Evolutionary conservation across 1,284 basidiomycete species (phyloP), one percentile per base, ranked within the genome.

Genomic region (Tylopilus orsonianus): DNA sequence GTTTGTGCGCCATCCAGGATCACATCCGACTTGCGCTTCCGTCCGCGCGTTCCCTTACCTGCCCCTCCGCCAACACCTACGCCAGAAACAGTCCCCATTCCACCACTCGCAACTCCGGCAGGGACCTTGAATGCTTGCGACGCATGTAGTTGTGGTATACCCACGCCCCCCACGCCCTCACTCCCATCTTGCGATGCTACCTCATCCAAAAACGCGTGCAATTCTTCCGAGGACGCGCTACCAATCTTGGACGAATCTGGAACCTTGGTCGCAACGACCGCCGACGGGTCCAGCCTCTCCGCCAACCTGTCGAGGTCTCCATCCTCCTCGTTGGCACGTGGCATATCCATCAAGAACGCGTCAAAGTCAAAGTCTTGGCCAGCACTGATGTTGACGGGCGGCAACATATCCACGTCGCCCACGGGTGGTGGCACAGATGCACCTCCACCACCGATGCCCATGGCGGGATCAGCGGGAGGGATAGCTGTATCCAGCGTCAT

Each of bases 11-110:
- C 53, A 23, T 72, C 69, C 32, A 54, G 52, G 12, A 57, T 48
- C 44, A 64, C 64, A 18, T 79, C 75, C 32, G 74, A 78, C 61
- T 79, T 78, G 53, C 78, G 74, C 56, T 80, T 80, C 55, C 67
- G 60, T 33, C 63, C 62, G 0, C 66, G 57, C 8, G 46, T 5
- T 8, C 38, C 42, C 19, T 30, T 29, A 20, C 32, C 39, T 1
- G 37, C 5, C 1, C 42, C 44, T 3, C 8, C 2, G 2, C 46
- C 16, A 7, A 14, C 7, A 2, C 38, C 45, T 6, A 30, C 37
- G 24, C 49, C 50, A 13, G 35, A 2, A 0, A 33, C 8, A 20
- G 30, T 9, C 7, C 47, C 48, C n/a, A 26, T 3, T 4, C 23
- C 53, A 24, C 51, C 32, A 6, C 12, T 32, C 24, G 9, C 12